Evolutionary conservation across 805 yeast species (phyloP).

Genomic region (Wickerhamiella azyma): DNA sequence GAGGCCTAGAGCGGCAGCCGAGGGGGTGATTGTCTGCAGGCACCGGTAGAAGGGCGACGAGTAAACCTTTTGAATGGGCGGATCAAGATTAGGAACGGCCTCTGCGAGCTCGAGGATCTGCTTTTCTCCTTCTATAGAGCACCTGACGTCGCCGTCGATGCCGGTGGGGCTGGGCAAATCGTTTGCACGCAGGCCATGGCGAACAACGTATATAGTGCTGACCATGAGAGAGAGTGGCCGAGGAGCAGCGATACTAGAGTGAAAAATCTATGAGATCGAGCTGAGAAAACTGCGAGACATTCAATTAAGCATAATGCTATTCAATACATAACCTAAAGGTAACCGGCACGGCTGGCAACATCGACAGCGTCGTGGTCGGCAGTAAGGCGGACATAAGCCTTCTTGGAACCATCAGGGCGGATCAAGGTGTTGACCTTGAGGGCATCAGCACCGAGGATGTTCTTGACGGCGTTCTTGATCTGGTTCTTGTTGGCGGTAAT

Average conservation of each 20-base stretch:
- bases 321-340: slow-evolving; percentile 40
- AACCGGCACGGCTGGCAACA: slow-evolving; percentile 99
- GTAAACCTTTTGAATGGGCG: slow-evolving; percentile 57
- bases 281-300: not conserved
- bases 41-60: slow-evolving; percentile 85
- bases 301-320: slow-evolving; percentile 1
- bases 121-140: slow-evolving; percentile 76
- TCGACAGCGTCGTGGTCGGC: slow-evolving; percentile 99
- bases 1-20: slow-evolving; percentile 43
- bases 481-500: slow-evolving; percentile 95
- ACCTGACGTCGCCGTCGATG: slow-evolving; percentile 73
- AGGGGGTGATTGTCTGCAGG: slow-evolving; percentile 64
- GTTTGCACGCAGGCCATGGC: slow-evolving; percentile 80
- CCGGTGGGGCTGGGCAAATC: slow-evolving; percentile 65
- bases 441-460: slow-evolving; percentile 93
- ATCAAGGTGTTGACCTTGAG: slow-evolving; percentile 89
- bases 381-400: slow-evolving; percentile 98
- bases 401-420: slow-evolving; percentile 99
- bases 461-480: slow-evolving; percentile 96
- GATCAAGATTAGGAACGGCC: slow-evolving; percentile 36
- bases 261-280: no score
- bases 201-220: slow-evolving; percentile 19
- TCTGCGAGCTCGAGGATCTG: slow-evolving; percentile 74
- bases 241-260: not conserved
- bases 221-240: slow-evolving; percentile 14